These are phyloP conservation scores for Pseudogymnoascus sp. DNA, from an alignment of 2,329 filamentous ascomycete genomes.

Conservation along the genomic window DNA sequence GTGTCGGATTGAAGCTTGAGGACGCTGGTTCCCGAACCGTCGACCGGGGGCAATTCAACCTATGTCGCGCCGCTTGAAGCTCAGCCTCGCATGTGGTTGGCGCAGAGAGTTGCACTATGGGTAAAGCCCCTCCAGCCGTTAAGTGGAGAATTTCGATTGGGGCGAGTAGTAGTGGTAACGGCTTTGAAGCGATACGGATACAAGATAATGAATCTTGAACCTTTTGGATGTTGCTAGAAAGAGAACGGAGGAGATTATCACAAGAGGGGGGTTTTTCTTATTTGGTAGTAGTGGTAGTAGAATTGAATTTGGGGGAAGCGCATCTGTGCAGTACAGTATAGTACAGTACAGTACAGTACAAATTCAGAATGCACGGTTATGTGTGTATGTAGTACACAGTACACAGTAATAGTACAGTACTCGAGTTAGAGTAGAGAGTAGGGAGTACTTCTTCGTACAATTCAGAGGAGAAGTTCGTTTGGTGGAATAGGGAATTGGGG, in stretches of 20 bases:
- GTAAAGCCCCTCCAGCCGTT: background rate
- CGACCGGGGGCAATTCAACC: conserved; percentile 19
- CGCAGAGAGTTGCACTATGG: conserved; percentile 2
- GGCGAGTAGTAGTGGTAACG: conserved; percentile 1
- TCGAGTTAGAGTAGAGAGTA: background rate
- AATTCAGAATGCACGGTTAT: conserved; percentile 1
- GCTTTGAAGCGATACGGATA: background rate
- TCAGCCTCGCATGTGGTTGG: conserved; percentile 24
- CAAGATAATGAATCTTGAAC: background rate
- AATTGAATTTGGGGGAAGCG: background rate
- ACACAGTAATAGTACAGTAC: background rate
- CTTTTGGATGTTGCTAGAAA: background rate
- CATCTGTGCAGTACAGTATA: background rate
- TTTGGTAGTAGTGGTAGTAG: background rate
- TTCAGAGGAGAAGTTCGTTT: background rate
- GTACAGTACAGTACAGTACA: background rate
- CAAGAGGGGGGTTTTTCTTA: background rate
- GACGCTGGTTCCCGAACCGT: conserved; percentile 23
- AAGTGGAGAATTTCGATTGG: conserved; percentile 1
- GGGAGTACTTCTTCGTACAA: background rate
- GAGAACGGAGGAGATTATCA: background rate
- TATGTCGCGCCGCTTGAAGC: conserved; percentile 15
- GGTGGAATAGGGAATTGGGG: background rate
- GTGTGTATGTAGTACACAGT: background rate
- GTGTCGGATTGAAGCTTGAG: conserved; percentile 18